phyloP scores from a whole-genome alignment of 2,329 filamentous ascomycete species.

The Fusarium poae region DNA sequence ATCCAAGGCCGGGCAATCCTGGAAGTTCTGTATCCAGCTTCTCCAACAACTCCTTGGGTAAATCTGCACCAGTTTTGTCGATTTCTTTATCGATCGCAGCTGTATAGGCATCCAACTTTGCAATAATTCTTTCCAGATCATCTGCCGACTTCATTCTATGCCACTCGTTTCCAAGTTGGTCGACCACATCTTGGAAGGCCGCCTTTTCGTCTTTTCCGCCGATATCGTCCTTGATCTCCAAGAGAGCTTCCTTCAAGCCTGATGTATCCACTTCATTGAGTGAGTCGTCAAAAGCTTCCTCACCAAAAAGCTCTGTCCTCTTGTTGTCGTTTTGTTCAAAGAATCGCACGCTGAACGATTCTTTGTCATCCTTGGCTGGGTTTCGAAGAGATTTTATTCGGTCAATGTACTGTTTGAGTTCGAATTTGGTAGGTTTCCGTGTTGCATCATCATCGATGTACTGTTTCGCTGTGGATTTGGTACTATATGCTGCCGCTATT shows the following conservation, averaged over 20 bases:
- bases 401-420: constrained; percentile 49
- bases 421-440: constrained; percentile 46
- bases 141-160: constrained; percentile 50
- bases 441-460: constrained; percentile 32
- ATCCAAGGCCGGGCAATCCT: constrained; percentile 46
- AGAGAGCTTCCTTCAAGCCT: constrained; percentile 54
- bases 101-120: constrained; percentile 53
- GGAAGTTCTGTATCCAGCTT: constrained; percentile 51
- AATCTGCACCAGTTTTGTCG: constrained; percentile 49
- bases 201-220: constrained; percentile 52
- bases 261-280: constrained; percentile 55
- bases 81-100: constrained; percentile 54
- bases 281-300: constrained; percentile 58
- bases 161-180: constrained; percentile 51
- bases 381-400: constrained; percentile 47
- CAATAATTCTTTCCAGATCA: constrained; percentile 54
- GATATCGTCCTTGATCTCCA: constrained; percentile 56
- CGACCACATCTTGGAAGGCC: constrained; percentile 55
- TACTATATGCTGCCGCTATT: constrained; percentile 53
- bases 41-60: constrained; percentile 53
- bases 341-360: constrained; percentile 57
- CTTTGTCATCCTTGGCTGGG: constrained; percentile 27
- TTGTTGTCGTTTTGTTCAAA: constrained; percentile 61
- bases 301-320: constrained; percentile 55
- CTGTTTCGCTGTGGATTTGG: constrained; percentile 38